Evolutionary conservation across 352 stramenopile genomes (phyloP), one percentile per base, ranked within the genome.

Genomic region (Phytophthora sansomeana): DNA sequence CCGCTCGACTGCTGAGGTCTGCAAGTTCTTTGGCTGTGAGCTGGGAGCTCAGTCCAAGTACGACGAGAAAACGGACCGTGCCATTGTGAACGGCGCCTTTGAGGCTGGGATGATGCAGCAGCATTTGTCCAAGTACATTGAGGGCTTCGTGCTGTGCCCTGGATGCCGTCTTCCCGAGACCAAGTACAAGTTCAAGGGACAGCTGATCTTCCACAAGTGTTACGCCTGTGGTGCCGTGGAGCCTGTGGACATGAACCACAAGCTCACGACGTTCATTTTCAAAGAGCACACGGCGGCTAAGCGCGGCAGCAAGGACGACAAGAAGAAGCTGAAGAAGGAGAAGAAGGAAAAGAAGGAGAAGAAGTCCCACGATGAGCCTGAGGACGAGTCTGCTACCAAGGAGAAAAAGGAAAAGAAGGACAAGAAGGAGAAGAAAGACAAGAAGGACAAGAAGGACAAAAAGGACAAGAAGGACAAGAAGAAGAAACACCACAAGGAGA

Each of bases 21-120:
- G 91, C 93, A 99, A 98, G 89, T 99, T 99, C 77, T 99, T 99
- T 65, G 98, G 98, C 49, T 98, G 77, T 59, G 98, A 99, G 80
- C 80, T 99, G 1, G 97, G 98, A 43, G 97, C 97, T 28, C 97
- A 99, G 84, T 99, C 97, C 61, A 99, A 98, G 56, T 99, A 98
- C 80, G 93, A 97, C 66, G 89, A 97, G 7, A 98, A 98, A 52
- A 98, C 92, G 6, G 93, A 99, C 74, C 92, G 96, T 54, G 95
- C 96, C 11, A 94, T 99, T 59, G 97, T 99, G 33, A 99, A 99
- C 78, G 97, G 97, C 58, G 92, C 96, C 28, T 97, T 98, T 63
- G 94, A 98, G 16, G 93, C 91, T 39, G 81, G 93, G 58, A 75
- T 83, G 61, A 91, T 99, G 62, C 97, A 99, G 81, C 80, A 98